phyloP scores from a whole-genome alignment of 306 rosid genomes.

The Erythrophleum fordii region DNA sequence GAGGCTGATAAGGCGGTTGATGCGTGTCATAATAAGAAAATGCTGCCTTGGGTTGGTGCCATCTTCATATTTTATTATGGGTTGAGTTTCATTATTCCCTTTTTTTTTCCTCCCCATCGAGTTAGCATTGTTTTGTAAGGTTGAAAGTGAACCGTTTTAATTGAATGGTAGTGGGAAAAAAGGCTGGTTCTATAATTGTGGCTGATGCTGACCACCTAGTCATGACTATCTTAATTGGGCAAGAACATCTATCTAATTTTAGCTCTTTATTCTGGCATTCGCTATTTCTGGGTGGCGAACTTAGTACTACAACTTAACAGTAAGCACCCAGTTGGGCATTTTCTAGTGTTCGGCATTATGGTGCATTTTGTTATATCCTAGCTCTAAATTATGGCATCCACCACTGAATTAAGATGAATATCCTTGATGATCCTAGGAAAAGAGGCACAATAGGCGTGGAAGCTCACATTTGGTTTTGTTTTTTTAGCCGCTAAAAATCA shows the following conservation, averaged over 20 bases:
- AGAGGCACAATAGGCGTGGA: neutral
- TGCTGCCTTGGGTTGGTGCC: slow-evolving; percentile 78
- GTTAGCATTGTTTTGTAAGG: neutral
- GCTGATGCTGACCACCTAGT: slow-evolving; percentile 29
- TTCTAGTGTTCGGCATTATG: neutral
- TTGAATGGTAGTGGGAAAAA: slow-evolving; percentile 17
- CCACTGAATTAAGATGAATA: neutral
- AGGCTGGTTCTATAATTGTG: slow-evolving; percentile 12
- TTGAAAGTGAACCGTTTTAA: slow-evolving; percentile 33
- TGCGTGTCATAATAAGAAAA: slow-evolving; percentile 90
- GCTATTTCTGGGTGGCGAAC: slow-evolving; percentile 39
- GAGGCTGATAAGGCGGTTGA: slow-evolving; percentile 96
- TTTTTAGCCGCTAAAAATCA: neutral
- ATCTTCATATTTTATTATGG: slow-evolving; percentile 24
- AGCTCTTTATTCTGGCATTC: neutral
- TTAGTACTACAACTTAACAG: neutral
- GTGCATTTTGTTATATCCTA: neutral
- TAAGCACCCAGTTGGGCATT: neutral
- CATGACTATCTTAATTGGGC: slow-evolving; percentile 36
- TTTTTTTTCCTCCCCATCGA: no score
- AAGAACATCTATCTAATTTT: slow-evolving; percentile 34
- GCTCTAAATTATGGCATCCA: neutral
- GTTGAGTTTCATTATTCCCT: neutral
- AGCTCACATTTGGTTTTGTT: neutral
- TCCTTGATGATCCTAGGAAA: neutral